Conservation (phyloP, 495 filamentous ascomycete genomes). For the Hyaloscypha bicolor region DNA sequence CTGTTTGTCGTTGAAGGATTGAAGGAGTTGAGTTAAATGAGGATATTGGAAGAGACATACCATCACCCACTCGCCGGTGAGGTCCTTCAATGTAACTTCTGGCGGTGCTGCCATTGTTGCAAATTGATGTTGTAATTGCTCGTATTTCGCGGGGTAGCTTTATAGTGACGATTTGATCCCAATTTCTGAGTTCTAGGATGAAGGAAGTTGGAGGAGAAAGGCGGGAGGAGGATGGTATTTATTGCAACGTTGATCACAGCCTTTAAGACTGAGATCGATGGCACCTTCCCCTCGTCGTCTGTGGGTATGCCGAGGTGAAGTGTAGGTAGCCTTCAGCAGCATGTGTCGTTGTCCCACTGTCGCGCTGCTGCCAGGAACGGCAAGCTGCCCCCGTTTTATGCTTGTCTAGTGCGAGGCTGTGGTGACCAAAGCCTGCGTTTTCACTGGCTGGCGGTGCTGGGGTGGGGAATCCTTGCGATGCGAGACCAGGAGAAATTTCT, state of each 20-base stretch:
- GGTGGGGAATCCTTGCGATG: neutral
- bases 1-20: constrained; percentile 16
- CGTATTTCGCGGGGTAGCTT: constrained; percentile 1
- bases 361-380: neutral
- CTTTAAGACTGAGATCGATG: neutral
- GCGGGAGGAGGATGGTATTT: neutral
- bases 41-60: constrained; percentile 47
- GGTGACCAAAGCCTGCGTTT: neutral
- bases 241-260: neutral
- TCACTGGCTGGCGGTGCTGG: neutral
- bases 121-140: constrained; percentile 34
- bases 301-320: neutral
- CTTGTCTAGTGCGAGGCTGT: neutral
- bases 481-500: neutral
- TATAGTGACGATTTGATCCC: neutral
- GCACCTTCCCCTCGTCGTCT: neutral
- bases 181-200: neutral
- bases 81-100: constrained; percentile 68
- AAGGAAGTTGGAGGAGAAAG: neutral
- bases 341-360: neutral
- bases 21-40: neutral
- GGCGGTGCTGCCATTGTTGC: constrained; percentile 77
- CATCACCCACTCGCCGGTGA: constrained; percentile 79
- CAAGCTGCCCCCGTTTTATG: neutral
- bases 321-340: neutral